phyloP scores from a whole-genome alignment of 1,284 basidiomycete genomes.

The Agroathelia rolfsii region DNA sequence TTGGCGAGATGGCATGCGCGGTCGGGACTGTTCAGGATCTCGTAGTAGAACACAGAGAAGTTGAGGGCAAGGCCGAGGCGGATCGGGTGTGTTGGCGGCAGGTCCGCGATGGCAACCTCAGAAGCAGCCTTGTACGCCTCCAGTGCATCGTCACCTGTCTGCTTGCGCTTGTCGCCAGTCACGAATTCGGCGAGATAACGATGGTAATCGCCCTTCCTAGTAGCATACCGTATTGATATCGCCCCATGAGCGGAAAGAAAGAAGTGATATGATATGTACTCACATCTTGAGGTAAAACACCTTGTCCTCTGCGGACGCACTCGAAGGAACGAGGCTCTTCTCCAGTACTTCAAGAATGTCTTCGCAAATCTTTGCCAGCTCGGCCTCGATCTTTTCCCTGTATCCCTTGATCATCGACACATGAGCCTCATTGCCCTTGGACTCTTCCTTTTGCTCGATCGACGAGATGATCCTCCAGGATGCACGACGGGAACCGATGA shows the following conservation, averaged over 20 bases:
- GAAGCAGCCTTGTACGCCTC: conserved; percentile 80
- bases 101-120: conserved; percentile 70
- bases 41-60: conserved; percentile 85
- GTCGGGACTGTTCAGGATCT: conserved; percentile 78
- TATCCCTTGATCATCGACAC: conserved; percentile 78
- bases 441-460: conserved; percentile 83
- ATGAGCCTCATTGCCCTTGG: conserved; percentile 73
- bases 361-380: conserved; percentile 78
- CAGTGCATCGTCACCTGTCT: conserved; percentile 72
- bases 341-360: conserved; percentile 76
- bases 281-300: conserved; percentile 87
- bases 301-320: conserved; percentile 73
- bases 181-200: conserved; percentile 81
- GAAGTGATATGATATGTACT: conserved; percentile 14
- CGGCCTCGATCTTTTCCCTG: conserved; percentile 75
- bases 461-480: conserved; percentile 80
- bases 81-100: conserved; percentile 77
- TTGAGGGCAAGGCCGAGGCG: conserved; percentile 76
- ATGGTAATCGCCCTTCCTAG: conserved; percentile 81
- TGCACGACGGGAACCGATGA: conserved; percentile 74
- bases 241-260: conserved; percentile 1
- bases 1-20: conserved; percentile 78
- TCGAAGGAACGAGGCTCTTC: conserved; percentile 76
- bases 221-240: conserved; percentile 1
- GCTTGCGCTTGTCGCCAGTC: conserved; percentile 73